Evolutionary conservation across 2,329 filamentous ascomycete species (phyloP), one percentile per base, ranked within the genome.

Genomic region (Fusarium sp.): DNA sequence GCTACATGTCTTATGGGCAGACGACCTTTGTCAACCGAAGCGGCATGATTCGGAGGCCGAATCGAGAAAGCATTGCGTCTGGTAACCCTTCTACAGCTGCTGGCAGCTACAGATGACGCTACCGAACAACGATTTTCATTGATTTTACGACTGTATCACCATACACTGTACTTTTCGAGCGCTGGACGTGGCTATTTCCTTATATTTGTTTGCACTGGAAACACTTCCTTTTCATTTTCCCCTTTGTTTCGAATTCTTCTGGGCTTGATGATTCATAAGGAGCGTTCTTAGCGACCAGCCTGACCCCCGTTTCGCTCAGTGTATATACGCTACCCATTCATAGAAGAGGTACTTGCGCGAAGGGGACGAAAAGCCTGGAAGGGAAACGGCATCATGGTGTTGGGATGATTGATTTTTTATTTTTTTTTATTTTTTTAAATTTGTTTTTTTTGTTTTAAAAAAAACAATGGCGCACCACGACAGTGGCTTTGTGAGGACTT

Each of bases 1-100:
- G 83, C 15, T 79, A 81, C 34, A 75, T 79, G 51, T 80, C 82
- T 1, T 71, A 82, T 25, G 77, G 78, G 12, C 79, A 80, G 48
- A 74, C 74, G 12, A 71, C 77, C 7, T 65, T 79, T 57, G 71
- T 82, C 32, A 76, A 74, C 55, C 78, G 83, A 53, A 76, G 77
- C 6, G 77, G 76, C 66, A 70, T 84, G 50, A 80, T 75, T 59
- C 73, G 79, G 65, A 70, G 77, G 48, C 72, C 74, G 22, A 78
- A 78, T 46, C 79, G 82, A 49, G 79, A 81, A 51, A 80, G 78
- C 64, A 65, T 70, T 45, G 62, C 67, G 15, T 58, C 71, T 39
- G 63, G 53, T 40, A 78, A 81, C 28, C 74, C 77, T 15, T 74
- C 78, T 53, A 74, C 78, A 32, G 75, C 79, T 32, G 68, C 77